Base-by-base conservation (phyloP, 306 rosid genomes). In the Clitoria ternatea region DNA sequence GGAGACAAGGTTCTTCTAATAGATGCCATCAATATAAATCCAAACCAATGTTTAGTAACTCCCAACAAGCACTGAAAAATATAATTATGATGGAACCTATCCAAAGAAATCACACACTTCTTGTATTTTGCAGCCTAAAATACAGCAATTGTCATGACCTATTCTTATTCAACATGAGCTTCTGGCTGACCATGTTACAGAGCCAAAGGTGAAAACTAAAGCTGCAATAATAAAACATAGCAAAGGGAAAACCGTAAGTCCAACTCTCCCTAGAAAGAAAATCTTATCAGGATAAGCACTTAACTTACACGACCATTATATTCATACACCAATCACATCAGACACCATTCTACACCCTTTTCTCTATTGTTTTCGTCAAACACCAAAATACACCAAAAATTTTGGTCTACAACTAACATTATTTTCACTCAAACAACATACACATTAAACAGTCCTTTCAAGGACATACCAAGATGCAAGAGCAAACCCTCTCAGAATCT, bases 1-100 rank as follows among this genome's bases (percentile, higher is more conserved):
- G 97, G 97, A 66, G 96, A 85, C 82, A 83, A 75, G 10, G 95
- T 84, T 87, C 92, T 87, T 84, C 98, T 75, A 79, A 89, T 87
- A 35, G 97, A 87, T 18, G 92, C 89, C 98, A 90, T 94, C 29
- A 66, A 66, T 55, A 54, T 35, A 42, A 77, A 72, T 8, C 56
- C 61, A 72, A 75, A 43, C 26, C 72, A 74, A 52, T 48, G 48
- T 32, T 35, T 22, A 72, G 26, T 50, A 50, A 40, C 66, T 22
- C 74, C 76, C 59, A 66, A 61, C 13, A 43, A 44, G 4, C 43
- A 55, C 70, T 3, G 4, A 14, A 13, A 13, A 64, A 7, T 55
- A 60, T 47, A 61, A 50, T 22, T 45, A 61, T 49, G 8, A 24
- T 61, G 6, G 57, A 64, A 57, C 0, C 26, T 40, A 56, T 56